Base-by-base conservation (phyloP, 164 flowering plant genomes). In the Dillenia suffruticosa region DNA sequence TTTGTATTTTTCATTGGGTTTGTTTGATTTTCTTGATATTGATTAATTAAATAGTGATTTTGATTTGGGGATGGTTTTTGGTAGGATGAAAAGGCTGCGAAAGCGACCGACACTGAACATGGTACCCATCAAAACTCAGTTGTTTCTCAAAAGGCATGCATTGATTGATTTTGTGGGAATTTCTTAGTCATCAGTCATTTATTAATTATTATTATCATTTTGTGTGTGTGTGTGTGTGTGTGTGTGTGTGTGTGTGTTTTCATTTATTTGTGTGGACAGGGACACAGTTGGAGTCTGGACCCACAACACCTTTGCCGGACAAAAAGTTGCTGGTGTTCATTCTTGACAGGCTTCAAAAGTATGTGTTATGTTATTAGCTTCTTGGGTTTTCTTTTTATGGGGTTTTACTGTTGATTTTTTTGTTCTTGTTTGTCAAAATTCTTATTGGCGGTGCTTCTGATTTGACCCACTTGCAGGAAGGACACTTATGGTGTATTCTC, bases 281-380 rank as follows among this genome's bases (percentile, higher is more conserved):
- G 73, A 68, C 77, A 54, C 69, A 40, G 56, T 74, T 74, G 72
- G 89, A 77, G 65, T 68, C 83, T 15, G 96, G 89, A 26, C 87
- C 96, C 86, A 76, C 85, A 64, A 79, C 90, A 64, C 81, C 91
- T 77, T 82, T 91, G 81, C 99, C 97, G 58, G 92, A 89, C 76
- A 86, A 82, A 80, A 87, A 83, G 84, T 75, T 88, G 79, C 71
- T 94, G 84, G 59, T 83, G 61, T 88, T 91, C 84, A 82, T 94
- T 70, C 84, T 94, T 58, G 99, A 91, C 72, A 86, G 92, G 75
- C 90, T 94, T 72, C 99, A 91, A 79, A 91, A 87, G 96, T 91
- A 49, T 26, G 90, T 73, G 55, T 53, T 57, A 26, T 44, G 54
- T 14, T 58, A 71, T 59, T 58, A 46, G 46, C 49, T 74, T 68